Evolutionary conservation across 805 yeast genomes (phyloP).

Genomic region (Ogataea degrootiae): DNA sequence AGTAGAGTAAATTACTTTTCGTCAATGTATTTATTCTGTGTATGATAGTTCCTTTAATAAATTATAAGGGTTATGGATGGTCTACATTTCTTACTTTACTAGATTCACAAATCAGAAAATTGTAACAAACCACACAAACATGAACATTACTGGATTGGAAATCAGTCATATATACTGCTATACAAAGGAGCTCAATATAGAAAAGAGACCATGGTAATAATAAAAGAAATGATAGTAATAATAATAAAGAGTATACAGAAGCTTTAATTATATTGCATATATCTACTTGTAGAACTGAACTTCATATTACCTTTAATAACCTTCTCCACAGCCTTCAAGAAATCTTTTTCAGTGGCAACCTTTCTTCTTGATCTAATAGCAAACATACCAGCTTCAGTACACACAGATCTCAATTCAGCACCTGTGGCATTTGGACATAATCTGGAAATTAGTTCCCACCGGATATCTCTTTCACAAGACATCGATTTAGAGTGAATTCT

Average conservation of each 20-base stretch:
- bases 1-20: conserved; percentile 21
- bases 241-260: background rate
- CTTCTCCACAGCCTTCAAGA: conserved; percentile 95
- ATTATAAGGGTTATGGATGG: background rate
- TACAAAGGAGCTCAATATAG: too few relatives aligned
- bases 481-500: conserved; percentile 95
- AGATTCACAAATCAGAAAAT: background rate
- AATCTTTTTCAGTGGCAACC: conserved; percentile 97
- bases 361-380: conserved; percentile 98
- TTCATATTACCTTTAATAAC: conserved; percentile 98
- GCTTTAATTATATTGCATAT: conserved; percentile 90
- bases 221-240: too few relatives aligned
- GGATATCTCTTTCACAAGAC: conserved; percentile 95
- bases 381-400: conserved; percentile 99
- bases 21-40: too few relatives aligned
- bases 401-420: conserved; percentile 96
- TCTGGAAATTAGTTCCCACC: conserved; percentile 98
- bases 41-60: background rate
- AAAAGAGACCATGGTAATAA: too few relatives aligned
- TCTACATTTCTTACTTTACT: background rate
- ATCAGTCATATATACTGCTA: too few relatives aligned
- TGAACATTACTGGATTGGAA: background rate
- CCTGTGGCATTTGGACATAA: conserved; percentile 98
- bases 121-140: background rate
- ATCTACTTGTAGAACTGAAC: conserved; percentile 93